Base-by-base conservation (phyloP, 371 early-diverging fungal species). In the Nematocida homosporus region DNA sequence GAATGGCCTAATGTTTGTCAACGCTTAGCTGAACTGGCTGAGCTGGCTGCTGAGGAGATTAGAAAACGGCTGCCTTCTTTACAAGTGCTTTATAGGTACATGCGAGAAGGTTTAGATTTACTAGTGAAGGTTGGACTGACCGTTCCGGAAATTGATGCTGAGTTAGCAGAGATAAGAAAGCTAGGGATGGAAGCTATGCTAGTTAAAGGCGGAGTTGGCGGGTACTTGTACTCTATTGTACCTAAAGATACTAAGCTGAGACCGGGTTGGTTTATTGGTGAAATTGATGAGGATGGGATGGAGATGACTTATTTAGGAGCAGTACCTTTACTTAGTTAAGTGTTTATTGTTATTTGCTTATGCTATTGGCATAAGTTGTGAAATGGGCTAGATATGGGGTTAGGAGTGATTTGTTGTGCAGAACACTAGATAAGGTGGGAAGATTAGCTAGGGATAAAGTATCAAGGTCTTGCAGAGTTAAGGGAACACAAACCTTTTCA, bases 401-500 rank as follows among this genome's bases (percentile, higher is more conserved):
- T 5, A 78, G 42, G n/a, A 37, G 8, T 3, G 10, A 25, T n/a
- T 35, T 20, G 35, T 42, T 57, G 4, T 25, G 37, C 20, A 65
- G 13, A 16, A 59, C 69, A 25, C n/a, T 30, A 10, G 8, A n/a
- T 6, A 69, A 37, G 25, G 55, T 57, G 1, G 79, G 79, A 16
- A 78, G 61, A 40, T 63, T 56, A 32, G 67, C 68, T 55, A 78
- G 47, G 41, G 2, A 6, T 10, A 78, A 35, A 27, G 8, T 30
- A 51, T 78, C 78, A 5, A 78, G 6, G 23, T 23, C 20, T 3
- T 37, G 37, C 6, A 41, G 20, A 8, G 44, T 27, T n/a, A 79
- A 20, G 1, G 79, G 77, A 6, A 79, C 59, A 60, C 78, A 79
- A 13, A 79, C 91, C 13, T 72, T 66, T n/a, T 53, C 38, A 13